A percentile compares a stretch with the other conserved stretches of the same genome.
phyloP scores from a whole-genome alignment of 2,329 filamentous ascomycete genomes.

The Scedosporium apiospermum region DNA sequence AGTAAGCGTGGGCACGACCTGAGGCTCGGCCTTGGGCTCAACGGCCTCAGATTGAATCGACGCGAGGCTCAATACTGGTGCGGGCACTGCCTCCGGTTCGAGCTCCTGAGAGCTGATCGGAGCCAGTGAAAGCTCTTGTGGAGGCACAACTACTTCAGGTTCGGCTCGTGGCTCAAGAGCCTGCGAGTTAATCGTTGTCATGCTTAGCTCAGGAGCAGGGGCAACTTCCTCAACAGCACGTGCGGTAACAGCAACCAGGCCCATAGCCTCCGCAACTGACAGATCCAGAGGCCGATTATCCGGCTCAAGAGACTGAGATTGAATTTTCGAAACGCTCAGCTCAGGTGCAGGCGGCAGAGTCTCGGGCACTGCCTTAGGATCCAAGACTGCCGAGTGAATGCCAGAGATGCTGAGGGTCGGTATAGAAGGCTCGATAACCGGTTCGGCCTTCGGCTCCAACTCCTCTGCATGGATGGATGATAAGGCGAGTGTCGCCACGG shows the following conservation, averaged over 20 bases:
- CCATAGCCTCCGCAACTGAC: not conserved
- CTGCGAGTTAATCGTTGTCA: conserved; percentile 14
- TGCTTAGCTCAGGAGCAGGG: conserved; percentile 15
- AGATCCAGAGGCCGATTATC: conserved; percentile 8
- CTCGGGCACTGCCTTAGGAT: conserved; percentile 20
- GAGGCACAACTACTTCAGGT: conserved; percentile 17
- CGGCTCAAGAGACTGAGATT: conserved; percentile 16
- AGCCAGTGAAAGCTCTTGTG: conserved; percentile 18
- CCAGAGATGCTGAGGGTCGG: conserved; percentile 14
- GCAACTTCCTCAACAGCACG: not conserved
- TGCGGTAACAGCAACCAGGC: not conserved
- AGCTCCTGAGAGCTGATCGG: conserved; percentile 21
- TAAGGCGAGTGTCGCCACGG: conserved; percentile 14
- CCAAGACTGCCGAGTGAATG: conserved; percentile 14
- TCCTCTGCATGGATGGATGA: conserved; percentile 16
- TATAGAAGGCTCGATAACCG: conserved; percentile 11
- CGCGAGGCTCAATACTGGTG: not conserved
- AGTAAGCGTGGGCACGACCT: conserved; percentile 10
- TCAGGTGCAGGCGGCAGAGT: conserved; percentile 17
- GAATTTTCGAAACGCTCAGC: conserved; percentile 21
- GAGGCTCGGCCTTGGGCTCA: conserved; percentile 4
- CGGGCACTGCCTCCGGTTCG: conserved; percentile 14
- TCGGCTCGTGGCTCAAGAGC: conserved; percentile 17
- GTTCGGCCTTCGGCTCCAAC: conserved; percentile 18
- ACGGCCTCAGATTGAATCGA: conserved; percentile 4